These are phyloP conservation scores for Fusarium agapanthi DNA, from an alignment of 2,329 filamentous ascomycete genomes.

Conservation along the genomic window DNA sequence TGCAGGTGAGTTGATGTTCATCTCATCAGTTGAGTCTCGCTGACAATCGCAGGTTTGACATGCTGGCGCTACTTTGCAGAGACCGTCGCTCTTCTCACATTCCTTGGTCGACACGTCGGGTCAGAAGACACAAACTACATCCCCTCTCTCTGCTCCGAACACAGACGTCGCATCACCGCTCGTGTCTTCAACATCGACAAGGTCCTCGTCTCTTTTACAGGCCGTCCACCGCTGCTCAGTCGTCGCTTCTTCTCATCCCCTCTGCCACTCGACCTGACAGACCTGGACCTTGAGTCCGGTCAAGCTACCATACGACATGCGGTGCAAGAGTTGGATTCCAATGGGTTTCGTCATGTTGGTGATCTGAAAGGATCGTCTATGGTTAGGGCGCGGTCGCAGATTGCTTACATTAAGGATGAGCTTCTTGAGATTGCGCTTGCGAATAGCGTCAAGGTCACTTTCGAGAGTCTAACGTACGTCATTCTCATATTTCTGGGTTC, in stretches of 20 bases:
- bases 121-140: conserved; percentile 38
- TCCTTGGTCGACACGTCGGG: conserved; percentile 48
- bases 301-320: conserved; percentile 40
- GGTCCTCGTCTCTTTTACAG: conserved; percentile 59
- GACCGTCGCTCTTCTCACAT: conserved; percentile 48
- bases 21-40: neutral
- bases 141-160: conserved; percentile 49
- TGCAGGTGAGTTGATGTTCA: conserved; percentile 45
- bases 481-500: rapidly evolving
- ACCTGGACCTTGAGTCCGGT: conserved; percentile 57
- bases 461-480: conserved; percentile 34
- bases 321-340: conserved; percentile 50
- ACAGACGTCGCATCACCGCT: conserved; percentile 45
- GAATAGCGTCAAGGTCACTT: conserved; percentile 11
- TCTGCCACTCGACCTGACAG: conserved; percentile 62
- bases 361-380: conserved; percentile 55
- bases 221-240: conserved; percentile 61
- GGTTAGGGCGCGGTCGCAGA: conserved; percentile 55
- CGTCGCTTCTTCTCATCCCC: conserved; percentile 64
- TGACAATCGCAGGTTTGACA: conserved; percentile 43
- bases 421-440: conserved; percentile 66
- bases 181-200: conserved; percentile 58
- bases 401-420: conserved; percentile 64
- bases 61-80: conserved; percentile 52
- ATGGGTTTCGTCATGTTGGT: conserved; percentile 62